These are phyloP conservation scores for Pseudogymnoascus sp. DNA, from an alignment of 2,329 filamentous ascomycete genomes.

Conservation along the genomic window DNA sequence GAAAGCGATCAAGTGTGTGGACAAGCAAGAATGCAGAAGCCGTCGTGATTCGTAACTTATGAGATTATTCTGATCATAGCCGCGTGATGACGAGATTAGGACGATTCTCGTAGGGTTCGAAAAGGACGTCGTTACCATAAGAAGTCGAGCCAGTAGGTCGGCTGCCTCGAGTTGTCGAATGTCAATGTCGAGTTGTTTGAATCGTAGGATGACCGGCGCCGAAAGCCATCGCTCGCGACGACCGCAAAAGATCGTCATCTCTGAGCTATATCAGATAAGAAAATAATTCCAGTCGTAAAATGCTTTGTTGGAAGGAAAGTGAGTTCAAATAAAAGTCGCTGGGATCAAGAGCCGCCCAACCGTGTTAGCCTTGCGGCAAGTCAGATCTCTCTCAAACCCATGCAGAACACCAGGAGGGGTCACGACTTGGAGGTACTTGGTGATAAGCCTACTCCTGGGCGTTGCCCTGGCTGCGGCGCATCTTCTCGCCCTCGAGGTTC, in stretches of 20 bases:
- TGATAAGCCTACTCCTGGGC: slow-evolving; percentile 30
- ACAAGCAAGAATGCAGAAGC: slow-evolving; percentile 10
- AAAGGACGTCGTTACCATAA: slow-evolving; percentile 26
- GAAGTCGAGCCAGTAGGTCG: slow-evolving; percentile 29
- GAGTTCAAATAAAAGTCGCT: slow-evolving; percentile 22
- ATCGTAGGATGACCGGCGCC: slow-evolving; percentile 23
- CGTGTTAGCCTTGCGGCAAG: slow-evolving; percentile 53
- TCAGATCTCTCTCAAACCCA: slow-evolving; percentile 48
- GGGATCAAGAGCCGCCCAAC: slow-evolving; percentile 37
- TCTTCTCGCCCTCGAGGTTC: slow-evolving; percentile 98
- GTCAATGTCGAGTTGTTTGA: slow-evolving; percentile 27
- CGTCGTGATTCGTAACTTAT: slow-evolving; percentile 25
- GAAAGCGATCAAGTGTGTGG: neutral
- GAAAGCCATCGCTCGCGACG: slow-evolving; percentile 5
- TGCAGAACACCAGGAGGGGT: slow-evolving; percentile 30
- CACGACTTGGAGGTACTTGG: slow-evolving; percentile 41
- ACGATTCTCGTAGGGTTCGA: slow-evolving; percentile 30
- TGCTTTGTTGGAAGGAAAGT: slow-evolving; percentile 33
- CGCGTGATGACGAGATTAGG: slow-evolving; percentile 32
- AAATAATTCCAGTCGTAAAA: slow-evolving; percentile 17
- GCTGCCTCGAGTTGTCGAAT: slow-evolving; percentile 15
- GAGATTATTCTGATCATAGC: slow-evolving; percentile 28
- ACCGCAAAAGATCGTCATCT: slow-evolving; percentile 8
- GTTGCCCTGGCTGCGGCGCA: slow-evolving; percentile 77
- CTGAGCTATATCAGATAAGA: slow-evolving; percentile 9